Evolutionary conservation across 352 stramenopile genomes (phyloP).

Genomic region (Aphanomyces stellatus): DNA sequence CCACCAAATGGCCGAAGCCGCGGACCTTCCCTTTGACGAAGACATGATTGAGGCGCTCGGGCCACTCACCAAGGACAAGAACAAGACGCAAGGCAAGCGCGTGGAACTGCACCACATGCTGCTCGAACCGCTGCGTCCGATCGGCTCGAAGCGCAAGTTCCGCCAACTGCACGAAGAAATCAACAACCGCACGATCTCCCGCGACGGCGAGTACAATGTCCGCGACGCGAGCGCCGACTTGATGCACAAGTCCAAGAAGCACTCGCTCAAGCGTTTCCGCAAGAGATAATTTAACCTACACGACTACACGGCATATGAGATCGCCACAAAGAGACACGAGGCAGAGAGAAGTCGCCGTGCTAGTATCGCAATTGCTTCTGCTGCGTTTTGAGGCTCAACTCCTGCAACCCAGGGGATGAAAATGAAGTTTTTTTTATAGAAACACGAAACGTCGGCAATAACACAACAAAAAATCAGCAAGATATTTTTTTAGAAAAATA

Average conservation of each 20-base stretch:
- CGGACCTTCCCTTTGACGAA: slow-evolving; percentile 75
- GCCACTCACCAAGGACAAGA: slow-evolving; percentile 36
- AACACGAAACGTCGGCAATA: no score
- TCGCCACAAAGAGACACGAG: no score
- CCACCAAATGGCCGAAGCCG: slow-evolving; percentile 70
- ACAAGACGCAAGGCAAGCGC: slow-evolving; percentile 45
- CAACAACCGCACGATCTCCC: slow-evolving; percentile 36
- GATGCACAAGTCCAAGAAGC: slow-evolving; percentile 59
- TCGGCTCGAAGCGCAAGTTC: slow-evolving; percentile 78
- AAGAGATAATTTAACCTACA: slow-evolving; percentile 21
- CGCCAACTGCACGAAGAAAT: slow-evolving; percentile 71
- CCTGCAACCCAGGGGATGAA: no score
- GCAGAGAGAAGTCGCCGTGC: no score
- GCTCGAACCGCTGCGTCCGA: slow-evolving; percentile 47
- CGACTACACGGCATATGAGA: no score
- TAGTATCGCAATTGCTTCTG: no score
- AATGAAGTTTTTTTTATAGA: no score
- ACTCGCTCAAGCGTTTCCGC: slow-evolving; percentile 73
- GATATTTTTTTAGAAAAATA: no score
- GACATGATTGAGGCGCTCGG: slow-evolving; percentile 40
- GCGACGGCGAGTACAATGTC: slow-evolving; percentile 68
- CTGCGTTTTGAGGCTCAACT: no score
- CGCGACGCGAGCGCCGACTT: slow-evolving; percentile 69
- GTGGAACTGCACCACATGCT: slow-evolving; percentile 50
- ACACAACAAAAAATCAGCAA: no score